Evolutionary conservation across 768 basidiomycete species (phyloP).

Genomic region (Butyriboletus loyo): DNA sequence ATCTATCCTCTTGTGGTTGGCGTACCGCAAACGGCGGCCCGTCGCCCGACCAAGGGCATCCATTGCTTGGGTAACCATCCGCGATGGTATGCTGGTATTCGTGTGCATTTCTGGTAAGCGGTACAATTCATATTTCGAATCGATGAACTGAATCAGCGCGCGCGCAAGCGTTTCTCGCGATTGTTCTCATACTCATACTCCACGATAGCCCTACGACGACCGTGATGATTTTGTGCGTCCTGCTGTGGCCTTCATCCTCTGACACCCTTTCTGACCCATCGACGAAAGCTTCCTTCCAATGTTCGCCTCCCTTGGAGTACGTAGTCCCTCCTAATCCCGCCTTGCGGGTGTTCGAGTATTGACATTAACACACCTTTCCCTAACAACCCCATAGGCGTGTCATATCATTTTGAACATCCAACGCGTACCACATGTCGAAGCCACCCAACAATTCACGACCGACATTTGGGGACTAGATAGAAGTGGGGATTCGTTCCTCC

Average conservation of each 20-base stretch:
- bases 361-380: not conserved
- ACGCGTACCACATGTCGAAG: rapidly evolving
- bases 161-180: conserved; percentile 11
- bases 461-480: conserved; percentile 12
- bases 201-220: not conserved
- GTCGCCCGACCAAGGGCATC: not conserved
- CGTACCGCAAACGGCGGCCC: conserved; percentile 11
- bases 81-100: conserved; percentile 21
- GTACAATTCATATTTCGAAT: not conserved
- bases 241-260: not conserved
- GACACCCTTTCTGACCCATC: not conserved
- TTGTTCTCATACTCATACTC: conserved; percentile 3
- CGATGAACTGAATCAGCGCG: not conserved
- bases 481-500: conserved; percentile 14
- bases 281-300: conserved; percentile 20
- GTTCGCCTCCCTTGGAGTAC: conserved; percentile 15
- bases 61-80: conserved; percentile 21
- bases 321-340: not conserved
- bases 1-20: conserved; percentile 17
- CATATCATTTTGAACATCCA: conserved; percentile 22
- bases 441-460: conserved; percentile 11
- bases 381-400: conserved; percentile 4
- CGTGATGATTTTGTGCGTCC: conserved; percentile 15
- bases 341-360: not conserved
- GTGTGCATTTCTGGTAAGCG: conserved; percentile 13